Evolutionary conservation across 441 rosid genomes (phyloP).

Genomic region (Erodium chrysanthum): DNA sequence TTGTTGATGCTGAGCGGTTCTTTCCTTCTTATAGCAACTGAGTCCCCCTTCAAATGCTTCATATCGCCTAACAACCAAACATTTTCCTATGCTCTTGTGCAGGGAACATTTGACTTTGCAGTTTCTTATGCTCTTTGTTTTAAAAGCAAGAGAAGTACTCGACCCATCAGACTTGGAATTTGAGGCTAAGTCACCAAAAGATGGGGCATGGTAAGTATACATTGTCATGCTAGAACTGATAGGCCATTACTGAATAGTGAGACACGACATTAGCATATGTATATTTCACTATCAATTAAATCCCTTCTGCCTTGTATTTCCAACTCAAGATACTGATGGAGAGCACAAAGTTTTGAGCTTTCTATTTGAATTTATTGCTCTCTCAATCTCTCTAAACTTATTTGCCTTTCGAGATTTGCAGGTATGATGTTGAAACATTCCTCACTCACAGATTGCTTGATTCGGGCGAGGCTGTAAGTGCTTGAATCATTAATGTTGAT

Average conservation of each 20-base stretch:
- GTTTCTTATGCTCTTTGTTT: too few relatives aligned
- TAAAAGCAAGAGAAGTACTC: too few relatives aligned
- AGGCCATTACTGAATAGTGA: not conserved
- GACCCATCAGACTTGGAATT: too few relatives aligned
- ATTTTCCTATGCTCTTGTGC: too few relatives aligned
- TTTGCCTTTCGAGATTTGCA: slow-evolving; percentile 19
- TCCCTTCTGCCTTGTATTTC: not conserved
- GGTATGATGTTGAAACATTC: slow-evolving; percentile 57
- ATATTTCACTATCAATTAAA: not conserved
- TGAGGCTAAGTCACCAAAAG: too few relatives aligned
- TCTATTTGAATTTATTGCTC: too few relatives aligned
- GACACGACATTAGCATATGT: not conserved
- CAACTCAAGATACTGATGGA: too few relatives aligned
- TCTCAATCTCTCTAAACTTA: not conserved
- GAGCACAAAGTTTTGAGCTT: too few relatives aligned
- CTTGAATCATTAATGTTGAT: slow-evolving; percentile 3
- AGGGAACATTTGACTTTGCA: too few relatives aligned
- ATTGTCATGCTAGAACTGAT: not conserved
- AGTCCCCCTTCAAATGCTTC: too few relatives aligned
- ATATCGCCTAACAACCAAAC: too few relatives aligned
- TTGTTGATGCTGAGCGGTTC: not conserved
- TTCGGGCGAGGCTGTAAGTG: slow-evolving; percentile 56
- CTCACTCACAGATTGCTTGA: slow-evolving; percentile 35
- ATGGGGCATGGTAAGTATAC: slow-evolving; percentile 19
- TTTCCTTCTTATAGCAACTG: not conserved